Conservation (phyloP, 306 rosid genomes). For the Vachellia pachyceras region DNA sequence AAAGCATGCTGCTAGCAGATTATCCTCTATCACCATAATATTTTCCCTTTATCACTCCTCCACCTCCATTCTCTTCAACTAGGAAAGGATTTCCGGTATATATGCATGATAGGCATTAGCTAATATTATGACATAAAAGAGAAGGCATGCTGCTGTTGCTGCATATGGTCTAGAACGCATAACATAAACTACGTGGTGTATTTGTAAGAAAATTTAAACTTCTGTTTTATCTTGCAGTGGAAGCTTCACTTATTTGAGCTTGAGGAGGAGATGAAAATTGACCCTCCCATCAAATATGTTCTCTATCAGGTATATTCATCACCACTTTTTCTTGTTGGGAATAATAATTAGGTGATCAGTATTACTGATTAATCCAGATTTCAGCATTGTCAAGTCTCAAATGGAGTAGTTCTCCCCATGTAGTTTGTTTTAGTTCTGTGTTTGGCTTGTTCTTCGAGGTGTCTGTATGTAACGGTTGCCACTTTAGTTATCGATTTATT, state of each 20-base stretch:
- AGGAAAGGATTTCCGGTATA: background rate
- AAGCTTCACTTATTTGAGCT: constrained; percentile 98
- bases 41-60: background rate
- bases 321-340: background rate
- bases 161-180: constrained; percentile 17
- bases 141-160: background rate
- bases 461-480: background rate
- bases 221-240: constrained; percentile 63
- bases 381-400: background rate
- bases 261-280: constrained; percentile 79
- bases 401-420: background rate
- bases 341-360: background rate
- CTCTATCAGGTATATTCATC: constrained; percentile 70
- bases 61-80: background rate
- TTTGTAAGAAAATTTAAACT: constrained; percentile 24
- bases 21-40: background rate
- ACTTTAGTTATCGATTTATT: background rate
- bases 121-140: background rate
- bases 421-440: constrained; percentile 18
- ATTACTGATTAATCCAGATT: background rate
- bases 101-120: background rate
- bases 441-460: constrained; percentile 6
- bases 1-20: background rate
- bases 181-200: background rate
- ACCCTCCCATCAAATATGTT: constrained; percentile 81